Conservation (phyloP, 148 eudicot species). For the Mesembryanthemum crystallinum region DNA sequence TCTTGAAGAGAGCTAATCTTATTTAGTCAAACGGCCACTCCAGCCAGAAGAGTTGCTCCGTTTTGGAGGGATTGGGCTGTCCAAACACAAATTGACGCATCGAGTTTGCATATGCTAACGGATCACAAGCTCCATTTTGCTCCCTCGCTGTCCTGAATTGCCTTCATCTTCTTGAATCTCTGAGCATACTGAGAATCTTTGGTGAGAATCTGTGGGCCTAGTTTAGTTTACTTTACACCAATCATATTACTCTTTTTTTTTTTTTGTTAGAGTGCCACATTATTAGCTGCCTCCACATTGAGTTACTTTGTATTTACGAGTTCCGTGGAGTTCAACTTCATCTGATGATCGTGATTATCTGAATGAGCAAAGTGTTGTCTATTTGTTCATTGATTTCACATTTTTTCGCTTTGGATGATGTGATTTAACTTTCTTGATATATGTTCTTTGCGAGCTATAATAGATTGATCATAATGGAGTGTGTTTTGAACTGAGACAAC, state of each 20-base stretch:
- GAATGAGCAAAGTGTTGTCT: conserved; percentile 19
- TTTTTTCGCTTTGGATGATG: neutral
- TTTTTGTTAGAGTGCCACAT: neutral
- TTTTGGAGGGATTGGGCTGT: conserved; percentile 13
- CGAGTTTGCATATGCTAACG: neutral
- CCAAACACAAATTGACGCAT: neutral
- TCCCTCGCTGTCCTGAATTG: neutral
- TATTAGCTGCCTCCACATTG: conserved; percentile 7
- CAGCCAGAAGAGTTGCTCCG: neutral
- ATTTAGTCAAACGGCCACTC: conserved; percentile 31
- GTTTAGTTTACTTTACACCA: too few relatives aligned
- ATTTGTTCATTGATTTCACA: neutral
- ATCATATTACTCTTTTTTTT: conserved; percentile 2
- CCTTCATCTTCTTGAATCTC: neutral
- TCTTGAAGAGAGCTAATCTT: conserved; percentile 63
- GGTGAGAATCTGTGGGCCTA: conserved; percentile 17
- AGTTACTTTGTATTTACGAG: conserved; percentile 12
- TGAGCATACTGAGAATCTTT: neutral
- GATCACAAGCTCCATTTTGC: neutral
- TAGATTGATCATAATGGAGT: too few relatives aligned
- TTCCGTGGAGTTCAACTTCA: conserved; percentile 10
- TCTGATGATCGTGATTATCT: neutral
- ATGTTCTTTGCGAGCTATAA: neutral
- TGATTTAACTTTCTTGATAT: neutral
- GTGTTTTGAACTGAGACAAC: too few relatives aligned